Conservation (phyloP, 2,329 filamentous ascomycete genomes). For the Metarhizium sp. region DNA sequence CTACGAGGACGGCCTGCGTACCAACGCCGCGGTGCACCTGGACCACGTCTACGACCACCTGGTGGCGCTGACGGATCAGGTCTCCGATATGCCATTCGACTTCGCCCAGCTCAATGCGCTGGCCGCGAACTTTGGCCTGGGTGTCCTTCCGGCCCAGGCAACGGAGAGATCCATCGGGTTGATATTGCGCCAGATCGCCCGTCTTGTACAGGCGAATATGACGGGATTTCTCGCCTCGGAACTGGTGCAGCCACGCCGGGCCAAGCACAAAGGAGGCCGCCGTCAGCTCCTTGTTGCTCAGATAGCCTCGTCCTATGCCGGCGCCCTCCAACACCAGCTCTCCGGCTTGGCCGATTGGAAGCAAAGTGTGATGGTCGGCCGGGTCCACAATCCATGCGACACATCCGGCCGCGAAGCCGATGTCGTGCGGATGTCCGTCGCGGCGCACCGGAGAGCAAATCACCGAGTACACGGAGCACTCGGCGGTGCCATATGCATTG, state of each 20-base stretch:
- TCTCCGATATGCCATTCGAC: constrained; percentile 5
- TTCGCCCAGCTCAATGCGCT: constrained; percentile 34
- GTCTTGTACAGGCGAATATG: constrained; percentile 11
- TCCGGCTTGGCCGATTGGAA: constrained; percentile 30
- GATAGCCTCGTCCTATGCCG: constrained; percentile 43
- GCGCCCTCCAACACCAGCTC: constrained; percentile 39
- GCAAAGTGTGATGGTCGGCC: constrained; percentile 20
- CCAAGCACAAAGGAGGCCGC: constrained; percentile 26
- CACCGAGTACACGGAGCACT: neutral
- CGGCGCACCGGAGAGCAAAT: neutral
- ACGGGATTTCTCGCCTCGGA: too few species aligned
- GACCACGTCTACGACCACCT: neutral
- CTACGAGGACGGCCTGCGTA: neutral
- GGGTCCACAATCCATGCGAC: constrained; percentile 22
- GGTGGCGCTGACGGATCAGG: neutral
- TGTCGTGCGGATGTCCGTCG: constrained; percentile 15
- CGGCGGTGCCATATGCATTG: constrained; percentile 14
- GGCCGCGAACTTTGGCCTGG: constrained; percentile 36
- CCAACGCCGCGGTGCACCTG: neutral
- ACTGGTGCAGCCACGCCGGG: constrained; percentile 15
- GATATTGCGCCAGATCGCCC: constrained; percentile 20
- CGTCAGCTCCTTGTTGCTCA: constrained; percentile 38
- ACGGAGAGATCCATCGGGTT: constrained; percentile 12
- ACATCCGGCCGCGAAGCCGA: constrained; percentile 26
- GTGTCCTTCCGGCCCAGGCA: constrained; percentile 17